These are phyloP conservation scores for Penicillium vulpinum DNA, from an alignment of 2,329 filamentous ascomycete species.

Conservation along the genomic window DNA sequence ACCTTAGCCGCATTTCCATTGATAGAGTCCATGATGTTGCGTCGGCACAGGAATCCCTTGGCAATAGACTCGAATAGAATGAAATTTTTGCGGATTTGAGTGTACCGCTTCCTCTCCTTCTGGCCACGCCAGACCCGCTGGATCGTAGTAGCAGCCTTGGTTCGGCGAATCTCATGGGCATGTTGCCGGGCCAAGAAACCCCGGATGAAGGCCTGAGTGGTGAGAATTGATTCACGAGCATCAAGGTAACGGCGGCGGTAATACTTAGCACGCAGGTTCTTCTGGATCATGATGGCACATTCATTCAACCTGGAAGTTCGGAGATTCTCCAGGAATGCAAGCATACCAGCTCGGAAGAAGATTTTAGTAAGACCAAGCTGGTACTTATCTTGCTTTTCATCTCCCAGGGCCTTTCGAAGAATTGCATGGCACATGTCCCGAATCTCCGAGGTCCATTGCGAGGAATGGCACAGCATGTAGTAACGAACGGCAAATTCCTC, in stretches of 20 bases:
- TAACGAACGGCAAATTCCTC: conserved; percentile 97
- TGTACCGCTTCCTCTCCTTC: conserved; percentile 80
- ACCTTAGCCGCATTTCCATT: conserved; percentile 86
- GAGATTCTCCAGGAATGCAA: conserved; percentile 94
- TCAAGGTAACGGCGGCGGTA: conserved; percentile 90
- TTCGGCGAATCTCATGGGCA: conserved; percentile 76
- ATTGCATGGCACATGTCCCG: conserved; percentile 92
- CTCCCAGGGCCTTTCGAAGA: conserved; percentile 80
- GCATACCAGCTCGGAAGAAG: conserved; percentile 98
- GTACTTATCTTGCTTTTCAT: conserved; percentile 84
- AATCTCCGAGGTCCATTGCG: conserved; percentile 90
- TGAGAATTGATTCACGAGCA: conserved; percentile 76
- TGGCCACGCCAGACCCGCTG: conserved; percentile 93
- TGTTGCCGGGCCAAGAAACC: conserved; percentile 75
- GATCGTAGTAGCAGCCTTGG: conserved; percentile 89
- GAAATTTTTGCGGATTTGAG: conserved; percentile 76
- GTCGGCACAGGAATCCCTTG: conserved; percentile 88
- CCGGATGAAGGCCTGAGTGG: conserved; percentile 74
- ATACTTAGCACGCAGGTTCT: conserved; percentile 94
- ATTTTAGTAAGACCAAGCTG: conserved; percentile 98
- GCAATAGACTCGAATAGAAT: conserved; percentile 85
- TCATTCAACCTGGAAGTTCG: conserved; percentile 87
- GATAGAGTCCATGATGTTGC: conserved; percentile 89
- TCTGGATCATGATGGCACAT: conserved; percentile 96
- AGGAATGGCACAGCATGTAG: conserved; percentile 94